phyloP scores from a whole-genome alignment of 495 filamentous ascomycete species.

The Aspergillus ellipticus region DNA sequence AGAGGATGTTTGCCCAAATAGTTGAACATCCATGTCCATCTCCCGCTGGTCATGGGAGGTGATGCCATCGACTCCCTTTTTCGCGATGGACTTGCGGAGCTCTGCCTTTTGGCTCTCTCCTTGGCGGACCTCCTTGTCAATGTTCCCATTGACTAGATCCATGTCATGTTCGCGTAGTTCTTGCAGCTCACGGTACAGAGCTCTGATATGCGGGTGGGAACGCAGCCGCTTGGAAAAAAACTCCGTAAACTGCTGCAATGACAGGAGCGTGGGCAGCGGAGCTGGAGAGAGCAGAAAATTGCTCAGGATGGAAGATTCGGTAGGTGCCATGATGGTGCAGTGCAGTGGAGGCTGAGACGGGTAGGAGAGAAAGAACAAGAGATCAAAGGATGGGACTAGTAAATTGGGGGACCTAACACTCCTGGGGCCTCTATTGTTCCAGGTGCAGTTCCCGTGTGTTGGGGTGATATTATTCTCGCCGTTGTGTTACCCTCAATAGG shows the following conservation, averaged over 20 bases:
- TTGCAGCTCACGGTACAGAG: constrained; percentile 77
- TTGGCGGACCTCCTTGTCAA: constrained; percentile 60
- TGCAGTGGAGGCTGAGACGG: background rate
- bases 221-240: constrained; percentile 71
- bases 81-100: constrained; percentile 51
- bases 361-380: background rate
- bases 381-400: background rate
- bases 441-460: too few species aligned
- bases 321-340: constrained; percentile 57
- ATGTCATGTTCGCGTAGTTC: constrained; percentile 64
- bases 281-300: constrained; percentile 76
- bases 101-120: constrained; percentile 61
- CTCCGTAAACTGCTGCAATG: constrained; percentile 68
- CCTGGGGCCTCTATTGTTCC: background rate
- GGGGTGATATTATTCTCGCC: background rate
- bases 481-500: constrained; percentile 3
- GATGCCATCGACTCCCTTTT: constrained; percentile 51
- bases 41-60: constrained; percentile 60
- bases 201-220: constrained; percentile 65
- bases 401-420: background rate
- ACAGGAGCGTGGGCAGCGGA: constrained; percentile 65
- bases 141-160: constrained; percentile 63
- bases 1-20: constrained; percentile 57
- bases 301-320: constrained; percentile 66
- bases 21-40: constrained; percentile 67